Base-by-base conservation (phyloP, 1,284 basidiomycete genomes). In the Trametes sp. region DNA sequence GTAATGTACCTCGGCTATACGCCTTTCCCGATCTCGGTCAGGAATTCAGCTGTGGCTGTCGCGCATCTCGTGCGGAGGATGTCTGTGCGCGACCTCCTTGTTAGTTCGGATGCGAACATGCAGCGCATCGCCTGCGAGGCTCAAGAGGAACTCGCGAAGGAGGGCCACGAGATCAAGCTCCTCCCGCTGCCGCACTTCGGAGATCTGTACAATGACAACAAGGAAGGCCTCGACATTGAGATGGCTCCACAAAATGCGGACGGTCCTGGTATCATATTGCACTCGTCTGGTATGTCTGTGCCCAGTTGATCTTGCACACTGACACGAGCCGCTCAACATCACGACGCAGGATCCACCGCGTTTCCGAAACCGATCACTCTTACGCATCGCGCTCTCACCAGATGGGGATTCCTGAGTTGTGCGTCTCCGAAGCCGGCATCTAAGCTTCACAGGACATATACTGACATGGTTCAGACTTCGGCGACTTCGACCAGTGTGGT, bases 231-330 rank as follows among this genome's bases (percentile, higher is more conserved):
- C n/a, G 26, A 68, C 11, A 67, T 77, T 2, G 51, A 33, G 24
- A 59, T 62, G 49, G 52, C 56, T n/a, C 14, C 26, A 5, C 45
- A 57, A 2, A 49, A 52, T 21, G 29, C 67, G 2, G 54, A 75
- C 31, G 69, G 72, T 24, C 65, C 66, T 21, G 66, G 63, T 0
- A 29, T 75, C 21, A 72, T 77, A 48, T 59, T 76, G 45, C 76
- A 77, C 56, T 76, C 76, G 19, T 77, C 76, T 10, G 76, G 75
- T 76, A 48, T 24, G 72, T 68, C 16, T 19, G 6, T n/a, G 2
- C 4, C 23, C 13, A 16, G 11, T 2, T 5, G 24, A 28, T 13
- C 4, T 5, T 13, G 13, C 14, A 13, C n/a, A n/a, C 14, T n/a
- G n/a, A n/a, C n/a, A n/a, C n/a, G n/a, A 33, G 26, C 14, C 2